Percentiles rank a stretch among this genome's conserved stretches.
Evolutionary conservation across 306 rosid species (phyloP).

Genomic region (Carpinus fangiana): DNA sequence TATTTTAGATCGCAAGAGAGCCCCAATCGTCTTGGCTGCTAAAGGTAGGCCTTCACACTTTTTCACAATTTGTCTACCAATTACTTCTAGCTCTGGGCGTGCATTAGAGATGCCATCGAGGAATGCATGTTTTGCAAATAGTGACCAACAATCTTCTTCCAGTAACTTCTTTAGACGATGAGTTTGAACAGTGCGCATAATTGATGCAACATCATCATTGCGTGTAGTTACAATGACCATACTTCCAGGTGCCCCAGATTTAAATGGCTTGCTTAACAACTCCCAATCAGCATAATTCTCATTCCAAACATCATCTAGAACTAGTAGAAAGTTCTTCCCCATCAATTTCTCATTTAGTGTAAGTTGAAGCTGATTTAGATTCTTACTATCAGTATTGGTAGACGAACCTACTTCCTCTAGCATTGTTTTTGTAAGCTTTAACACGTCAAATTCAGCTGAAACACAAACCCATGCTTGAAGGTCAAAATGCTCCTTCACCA

Average conservation of each 20-base stretch:
- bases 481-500: no score
- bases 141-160: constrained; percentile 26
- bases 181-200: constrained; percentile 2
- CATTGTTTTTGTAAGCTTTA: no score
- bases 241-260: constrained; percentile 13
- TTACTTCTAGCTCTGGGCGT: constrained; percentile 4
- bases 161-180: background rate
- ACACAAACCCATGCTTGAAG: no score
- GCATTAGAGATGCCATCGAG: background rate
- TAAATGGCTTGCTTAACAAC: constrained; percentile 4
- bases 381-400: background rate
- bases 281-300: constrained; percentile 19
- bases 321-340: constrained; percentile 17
- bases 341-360: background rate
- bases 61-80: constrained; percentile 15
- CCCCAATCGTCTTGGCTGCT: constrained; percentile 24
- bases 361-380: background rate
- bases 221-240: constrained; percentile 23
- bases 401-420: background rate
- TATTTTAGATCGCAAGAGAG: constrained; percentile 13
- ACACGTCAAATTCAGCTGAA: no score
- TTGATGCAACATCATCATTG: constrained; percentile 1
- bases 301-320: constrained; percentile 33
- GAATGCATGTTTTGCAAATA: constrained; percentile 22
- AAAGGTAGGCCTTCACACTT: constrained; percentile 27